Conservation (phyloP, 2,329 filamentous ascomycete species). For the Ophioceras dolichostomum region DNA sequence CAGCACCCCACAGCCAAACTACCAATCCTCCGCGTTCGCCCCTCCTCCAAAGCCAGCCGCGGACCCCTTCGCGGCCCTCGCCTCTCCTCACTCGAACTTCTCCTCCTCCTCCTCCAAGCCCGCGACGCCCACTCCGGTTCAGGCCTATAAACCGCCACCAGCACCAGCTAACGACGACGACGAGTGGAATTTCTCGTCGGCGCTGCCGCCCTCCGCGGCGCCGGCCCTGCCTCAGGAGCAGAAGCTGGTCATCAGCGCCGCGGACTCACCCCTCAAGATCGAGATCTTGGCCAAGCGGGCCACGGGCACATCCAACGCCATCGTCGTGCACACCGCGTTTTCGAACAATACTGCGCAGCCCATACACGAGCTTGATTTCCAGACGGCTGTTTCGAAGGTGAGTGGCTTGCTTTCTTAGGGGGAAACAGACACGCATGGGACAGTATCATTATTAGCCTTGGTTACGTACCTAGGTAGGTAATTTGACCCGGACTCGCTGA, state of each 20-base stretch:
- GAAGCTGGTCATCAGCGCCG: constrained; percentile 43
- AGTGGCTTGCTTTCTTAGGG: constrained; percentile 6
- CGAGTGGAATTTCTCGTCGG: constrained; percentile 88
- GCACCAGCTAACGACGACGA: constrained; percentile 52
- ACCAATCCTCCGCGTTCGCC: constrained; percentile 33
- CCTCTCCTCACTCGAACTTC: constrained; percentile 20
- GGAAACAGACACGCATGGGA: too few relatives aligned
- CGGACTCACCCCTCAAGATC: constrained; percentile 58
- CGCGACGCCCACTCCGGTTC: constrained; percentile 17
- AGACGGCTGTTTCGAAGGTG: constrained; percentile 90
- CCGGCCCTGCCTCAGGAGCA: constrained; percentile 41
- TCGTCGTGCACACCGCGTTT: constrained; percentile 67
- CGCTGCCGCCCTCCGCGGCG: constrained; percentile 50
- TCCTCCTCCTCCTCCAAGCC: constrained; percentile 23
- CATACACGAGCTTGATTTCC: constrained; percentile 74
- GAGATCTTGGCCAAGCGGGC: constrained; percentile 58
- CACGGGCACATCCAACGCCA: constrained; percentile 36
- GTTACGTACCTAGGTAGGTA: too few relatives aligned
- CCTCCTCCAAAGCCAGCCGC: constrained; percentile 27
- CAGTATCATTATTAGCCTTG: too few relatives aligned
- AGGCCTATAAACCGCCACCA: constrained; percentile 13
- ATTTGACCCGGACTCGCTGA: too few relatives aligned
- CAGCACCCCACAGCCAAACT: constrained; percentile 37
- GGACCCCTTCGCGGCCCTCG: constrained; percentile 42
- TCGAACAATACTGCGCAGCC: constrained; percentile 65